Evolutionary conservation across 257 asterid genomes (phyloP), one percentile per base, ranked within the genome.

Genomic region (Ilex aquifolium): DNA sequence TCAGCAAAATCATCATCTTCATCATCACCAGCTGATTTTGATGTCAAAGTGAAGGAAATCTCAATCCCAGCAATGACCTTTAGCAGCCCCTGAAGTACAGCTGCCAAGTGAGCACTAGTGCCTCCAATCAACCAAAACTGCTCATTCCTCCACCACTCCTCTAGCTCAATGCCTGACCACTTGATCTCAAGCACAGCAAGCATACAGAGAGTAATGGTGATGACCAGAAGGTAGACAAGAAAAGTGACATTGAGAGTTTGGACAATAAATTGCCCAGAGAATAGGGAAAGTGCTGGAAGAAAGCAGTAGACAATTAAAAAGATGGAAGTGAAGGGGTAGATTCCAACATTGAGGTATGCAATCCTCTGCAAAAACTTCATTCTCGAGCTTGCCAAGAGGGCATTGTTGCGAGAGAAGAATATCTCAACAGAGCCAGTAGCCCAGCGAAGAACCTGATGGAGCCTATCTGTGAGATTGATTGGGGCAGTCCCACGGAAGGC

Each of bases 401-500:
- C 95, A 0, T 90, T 90, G 57, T 90, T 90, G 1, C 94, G 85
- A 0, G 97, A 90, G 61, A 90, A 90, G 85, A 90, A 90, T 60
- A 90, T 90, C 77, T 90, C 95, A 3, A 87, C 95, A 0, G 95
- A 89, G 0, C 97, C 95, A 0, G 97, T 89, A 27, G 97, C 97
- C 97, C 97, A 89, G 4, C 96, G 84, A 5, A 89, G 93, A 44
- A 89, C 96, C 66, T 89, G 96, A 64, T 89, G 96, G 57, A 89
- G 95, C 79, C 96, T 69, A 59, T 89, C 96, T 0, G 93, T 89
- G 55, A 89, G 77, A 74, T 89, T 89, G 62, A 89, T 89, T 0
- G 96, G 96, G 44, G 96, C 96, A 11, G 94, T 84, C 13, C 96
- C 96, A 1, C 96, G 96, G 39, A 89, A 89, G 44, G 96, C 96